Evolutionary conservation across 1,139 yeast genomes (phyloP).

Genomic region (Kluyveromyces sp.): DNA sequence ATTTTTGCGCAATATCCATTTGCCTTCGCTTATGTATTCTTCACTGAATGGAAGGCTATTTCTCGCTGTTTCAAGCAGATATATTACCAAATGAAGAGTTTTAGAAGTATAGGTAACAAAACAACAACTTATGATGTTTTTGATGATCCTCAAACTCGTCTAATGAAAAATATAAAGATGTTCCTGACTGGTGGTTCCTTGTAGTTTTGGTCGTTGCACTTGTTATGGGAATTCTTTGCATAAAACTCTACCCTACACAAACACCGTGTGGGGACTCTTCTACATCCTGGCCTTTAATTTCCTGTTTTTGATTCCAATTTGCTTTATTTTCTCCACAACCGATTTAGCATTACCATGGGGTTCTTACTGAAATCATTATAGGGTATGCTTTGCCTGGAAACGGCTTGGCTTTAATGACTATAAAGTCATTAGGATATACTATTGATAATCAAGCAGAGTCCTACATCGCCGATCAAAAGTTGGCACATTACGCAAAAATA

Average conservation of each 20-base stretch:
- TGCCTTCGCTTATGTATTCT: conserved; percentile 39
- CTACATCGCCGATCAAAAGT: conserved; percentile 48
- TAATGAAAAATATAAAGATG: conserved; percentile 54
- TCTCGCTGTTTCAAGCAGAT: conserved; percentile 21
- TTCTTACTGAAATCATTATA: conserved; percentile 50
- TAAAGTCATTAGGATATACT: conserved; percentile 53
- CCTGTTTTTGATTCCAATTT: conserved; percentile 46
- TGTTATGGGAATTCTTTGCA: conserved; percentile 41
- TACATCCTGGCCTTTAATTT: conserved; percentile 49
- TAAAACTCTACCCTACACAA: conserved; percentile 36
- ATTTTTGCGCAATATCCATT: conserved; percentile 54
- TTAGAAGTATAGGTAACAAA: conserved; percentile 23
- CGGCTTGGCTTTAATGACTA: conserved; percentile 50
- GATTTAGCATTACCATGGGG: conserved; percentile 48
- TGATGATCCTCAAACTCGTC: conserved; percentile 47
- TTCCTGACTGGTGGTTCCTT: conserved; percentile 56
- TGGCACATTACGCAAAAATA: conserved; percentile 52
- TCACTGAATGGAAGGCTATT: conserved; percentile 26
- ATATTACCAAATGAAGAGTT: conserved; percentile 27
- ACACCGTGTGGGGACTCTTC: conserved; percentile 48
- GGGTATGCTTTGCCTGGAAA: conserved; percentile 62
- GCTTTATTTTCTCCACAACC: conserved; percentile 43
- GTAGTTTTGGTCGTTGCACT: conserved; percentile 42
- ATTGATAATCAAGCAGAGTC: conserved; percentile 56
- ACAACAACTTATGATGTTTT: conserved; percentile 20